phyloP scores from a whole-genome alignment of 2,329 filamentous ascomycete species.

The Calycina herbarum region DNA sequence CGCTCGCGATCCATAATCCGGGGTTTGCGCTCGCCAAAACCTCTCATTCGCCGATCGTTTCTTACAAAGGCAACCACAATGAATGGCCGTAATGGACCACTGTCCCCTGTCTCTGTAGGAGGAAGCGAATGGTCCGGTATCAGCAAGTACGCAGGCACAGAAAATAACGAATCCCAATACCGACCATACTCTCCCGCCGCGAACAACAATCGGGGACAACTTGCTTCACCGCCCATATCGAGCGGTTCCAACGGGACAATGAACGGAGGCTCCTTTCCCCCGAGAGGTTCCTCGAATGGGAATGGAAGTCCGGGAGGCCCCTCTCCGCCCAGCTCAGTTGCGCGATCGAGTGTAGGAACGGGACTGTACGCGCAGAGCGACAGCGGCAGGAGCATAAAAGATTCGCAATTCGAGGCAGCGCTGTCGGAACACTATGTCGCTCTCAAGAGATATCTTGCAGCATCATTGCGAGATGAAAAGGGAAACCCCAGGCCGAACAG shows the following conservation, averaged over 20 bases:
- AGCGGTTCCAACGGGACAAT: conserved; percentile 61
- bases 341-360: conserved; percentile 79
- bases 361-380: conserved; percentile 66
- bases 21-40: conserved; percentile 20
- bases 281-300: conserved; percentile 41
- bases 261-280: conserved; percentile 58
- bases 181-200: conserved; percentile 43
- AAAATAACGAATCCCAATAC: conserved; percentile 41
- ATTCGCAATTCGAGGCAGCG: conserved; percentile 62
- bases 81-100: conserved; percentile 72
- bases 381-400: conserved; percentile 63
- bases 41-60: conserved; percentile 18
- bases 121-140: conserved; percentile 80
- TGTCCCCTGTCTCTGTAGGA: conserved; percentile 79
- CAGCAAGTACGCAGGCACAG: conserved; percentile 57
- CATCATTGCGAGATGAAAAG: conserved; percentile 71
- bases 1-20: conserved; percentile 20
- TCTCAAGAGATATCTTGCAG: conserved; percentile 65
- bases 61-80: conserved; percentile 46
- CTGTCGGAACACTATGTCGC: conserved; percentile 80
- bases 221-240: conserved; percentile 70
- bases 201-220: conserved; percentile 55
- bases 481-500: conserved; percentile 76
- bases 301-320: conserved; percentile 58
- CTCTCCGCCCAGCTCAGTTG: conserved; percentile 86